These are phyloP conservation scores for Xylariaceae sp. DNA, from an alignment of 2,329 filamentous ascomycete species.

Conservation along the genomic window DNA sequence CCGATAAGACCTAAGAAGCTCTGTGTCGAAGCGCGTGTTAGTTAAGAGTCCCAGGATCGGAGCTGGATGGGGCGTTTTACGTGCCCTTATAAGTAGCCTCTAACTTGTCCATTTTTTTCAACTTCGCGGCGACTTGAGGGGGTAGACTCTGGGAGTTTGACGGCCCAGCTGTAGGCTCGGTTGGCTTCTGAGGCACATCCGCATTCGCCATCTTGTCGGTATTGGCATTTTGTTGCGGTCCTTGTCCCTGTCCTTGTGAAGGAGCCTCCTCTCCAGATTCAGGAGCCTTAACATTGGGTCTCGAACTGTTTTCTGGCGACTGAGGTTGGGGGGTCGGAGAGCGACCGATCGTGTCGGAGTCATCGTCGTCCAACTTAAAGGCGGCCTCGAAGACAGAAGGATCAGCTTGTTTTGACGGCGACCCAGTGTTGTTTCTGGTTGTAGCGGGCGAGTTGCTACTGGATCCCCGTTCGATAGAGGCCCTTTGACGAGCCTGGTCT, in stretches of 20 bases:
- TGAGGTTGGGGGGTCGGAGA: constrained; percentile 51
- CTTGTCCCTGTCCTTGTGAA: not conserved
- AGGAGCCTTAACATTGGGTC: constrained; percentile 19
- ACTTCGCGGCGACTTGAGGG: constrained; percentile 65
- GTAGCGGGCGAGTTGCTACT: constrained; percentile 36
- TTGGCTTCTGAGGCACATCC: constrained; percentile 22
- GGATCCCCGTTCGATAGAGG: constrained; percentile 41
- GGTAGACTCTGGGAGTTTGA: constrained; percentile 51
- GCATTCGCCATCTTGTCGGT: constrained; percentile 1
- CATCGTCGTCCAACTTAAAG: constrained; percentile 83
- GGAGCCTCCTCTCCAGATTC: constrained; percentile 18
- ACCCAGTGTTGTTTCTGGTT: constrained; percentile 31
- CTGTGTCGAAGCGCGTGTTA: constrained; percentile 37
- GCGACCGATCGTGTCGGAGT: constrained; percentile 64
- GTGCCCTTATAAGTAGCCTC: constrained; percentile 81
- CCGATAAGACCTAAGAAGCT: constrained; percentile 85
- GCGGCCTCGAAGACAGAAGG: constrained; percentile 82
- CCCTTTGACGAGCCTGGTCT: constrained; percentile 76
- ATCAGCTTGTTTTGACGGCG: constrained; percentile 46
- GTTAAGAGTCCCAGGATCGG: constrained; percentile 3
- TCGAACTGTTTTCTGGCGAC: constrained; percentile 32
- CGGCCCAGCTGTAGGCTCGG: constrained; percentile 20
- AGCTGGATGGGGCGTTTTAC: constrained; percentile 11
- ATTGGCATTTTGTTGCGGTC: constrained; percentile 9
- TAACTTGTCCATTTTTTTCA: constrained; percentile 84